Conservation (phyloP, 208 protist genomes). For the Porcisia hertigi region DNA sequence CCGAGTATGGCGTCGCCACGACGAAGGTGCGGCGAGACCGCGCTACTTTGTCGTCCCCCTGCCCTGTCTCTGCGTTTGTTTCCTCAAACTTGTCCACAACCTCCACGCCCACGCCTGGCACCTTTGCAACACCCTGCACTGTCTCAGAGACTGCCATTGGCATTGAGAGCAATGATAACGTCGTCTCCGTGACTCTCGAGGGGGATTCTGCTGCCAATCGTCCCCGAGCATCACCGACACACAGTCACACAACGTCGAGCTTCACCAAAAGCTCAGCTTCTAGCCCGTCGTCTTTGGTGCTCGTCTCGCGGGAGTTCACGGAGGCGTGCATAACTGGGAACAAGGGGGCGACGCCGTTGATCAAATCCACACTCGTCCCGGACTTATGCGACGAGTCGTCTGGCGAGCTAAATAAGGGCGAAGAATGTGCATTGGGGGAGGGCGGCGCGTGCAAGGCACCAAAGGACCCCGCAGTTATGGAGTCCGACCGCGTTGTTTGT, state of each 20-base stretch:
- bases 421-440: background rate
- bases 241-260: background rate
- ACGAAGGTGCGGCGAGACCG: conserved; percentile 13
- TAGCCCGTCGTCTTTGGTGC: background rate
- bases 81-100: background rate
- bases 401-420: background rate
- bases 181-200: background rate
- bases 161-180: background rate
- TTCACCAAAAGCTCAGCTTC: background rate
- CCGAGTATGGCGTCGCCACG: background rate
- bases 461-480: background rate
- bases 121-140: background rate
- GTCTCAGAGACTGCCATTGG: background rate
- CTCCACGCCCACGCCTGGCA: background rate
- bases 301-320: background rate
- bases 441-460: background rate
- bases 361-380: background rate
- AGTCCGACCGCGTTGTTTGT: background rate
- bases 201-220: background rate
- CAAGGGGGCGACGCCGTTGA: background rate
- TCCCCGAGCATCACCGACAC: background rate
- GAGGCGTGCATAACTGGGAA: background rate
- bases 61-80: no score
- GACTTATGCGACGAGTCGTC: background rate
- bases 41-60: background rate